phyloP scores from a whole-genome alignment of 441 rosid species.

The Viola pubescens region DNA sequence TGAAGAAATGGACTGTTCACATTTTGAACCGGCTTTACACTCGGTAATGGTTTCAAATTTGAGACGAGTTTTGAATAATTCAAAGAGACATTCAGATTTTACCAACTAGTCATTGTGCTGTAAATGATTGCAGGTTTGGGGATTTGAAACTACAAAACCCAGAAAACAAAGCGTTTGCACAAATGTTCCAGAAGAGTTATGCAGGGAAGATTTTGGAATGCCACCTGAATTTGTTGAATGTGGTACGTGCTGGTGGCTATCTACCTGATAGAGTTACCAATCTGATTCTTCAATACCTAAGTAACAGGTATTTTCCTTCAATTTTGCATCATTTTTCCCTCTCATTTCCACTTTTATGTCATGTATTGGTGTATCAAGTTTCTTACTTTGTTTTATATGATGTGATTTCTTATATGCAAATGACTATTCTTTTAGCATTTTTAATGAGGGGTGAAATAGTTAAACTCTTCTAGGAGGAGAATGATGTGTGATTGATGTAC shows the following conservation, averaged over 20 bases:
- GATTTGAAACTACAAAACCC: conserved; percentile 89
- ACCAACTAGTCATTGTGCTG: neutral
- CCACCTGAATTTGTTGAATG: conserved; percentile 78
- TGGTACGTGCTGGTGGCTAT: conserved; percentile 76
- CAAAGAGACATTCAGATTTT: neutral
- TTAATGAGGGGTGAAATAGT: too few relatives aligned
- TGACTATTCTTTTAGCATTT: too few relatives aligned
- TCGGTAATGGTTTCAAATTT: conserved; percentile 38
- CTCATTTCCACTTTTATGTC: neutral
- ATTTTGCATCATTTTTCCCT: neutral
- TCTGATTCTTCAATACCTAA: conserved; percentile 88
- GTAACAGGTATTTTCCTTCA: conserved; percentile 56
- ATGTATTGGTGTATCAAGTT: neutral
- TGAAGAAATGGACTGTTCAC: conserved; percentile 97
- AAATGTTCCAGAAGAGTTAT: conserved; percentile 83
- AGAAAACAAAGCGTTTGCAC: conserved; percentile 83
- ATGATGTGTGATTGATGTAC: too few relatives aligned
- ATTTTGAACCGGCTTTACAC: conserved; percentile 90
- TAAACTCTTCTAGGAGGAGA: too few relatives aligned
- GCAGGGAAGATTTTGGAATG: conserved; percentile 93
- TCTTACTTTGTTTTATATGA: neutral
- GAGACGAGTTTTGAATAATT: conserved; percentile 2
- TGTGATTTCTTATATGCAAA: too few relatives aligned
- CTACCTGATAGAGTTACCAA: conserved; percentile 95
- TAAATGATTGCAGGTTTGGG: conserved; percentile 62